These are phyloP conservation scores for Starmerella vitae DNA, from an alignment of 805 yeast species.

Conservation along the genomic window DNA sequence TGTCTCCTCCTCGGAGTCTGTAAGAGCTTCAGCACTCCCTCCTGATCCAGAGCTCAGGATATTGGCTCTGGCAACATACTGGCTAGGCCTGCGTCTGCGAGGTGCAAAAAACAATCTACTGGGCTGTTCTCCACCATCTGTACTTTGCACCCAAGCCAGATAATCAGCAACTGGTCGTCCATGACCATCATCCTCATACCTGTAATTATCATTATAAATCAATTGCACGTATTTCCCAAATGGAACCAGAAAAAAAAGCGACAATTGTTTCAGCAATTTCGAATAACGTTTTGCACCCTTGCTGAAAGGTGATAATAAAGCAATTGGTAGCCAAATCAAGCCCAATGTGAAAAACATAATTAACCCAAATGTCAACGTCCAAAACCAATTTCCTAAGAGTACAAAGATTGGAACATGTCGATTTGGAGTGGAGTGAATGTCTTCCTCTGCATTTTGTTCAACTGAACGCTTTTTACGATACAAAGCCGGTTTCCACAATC, in stretches of 20 bases:
- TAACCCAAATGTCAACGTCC: slow-evolving; percentile 66
- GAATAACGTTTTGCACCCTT: slow-evolving; percentile 48
- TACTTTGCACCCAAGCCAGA: slow-evolving; percentile 61
- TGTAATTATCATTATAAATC: slow-evolving; percentile 62
- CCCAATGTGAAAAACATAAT: slow-evolving; percentile 31
- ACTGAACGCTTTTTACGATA: slow-evolving; percentile 89
- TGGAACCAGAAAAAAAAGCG: slow-evolving; percentile 45
- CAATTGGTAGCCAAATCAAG: slow-evolving; percentile 36
- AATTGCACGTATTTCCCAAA: slow-evolving; percentile 82
- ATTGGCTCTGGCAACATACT: slow-evolving; percentile 6
- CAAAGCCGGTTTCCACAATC: slow-evolving; percentile 96
- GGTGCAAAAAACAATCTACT: slow-evolving; percentile 64
- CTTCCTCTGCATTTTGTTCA: slow-evolving; percentile 79
- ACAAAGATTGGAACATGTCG: slow-evolving; percentile 49
- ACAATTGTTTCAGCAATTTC: slow-evolving; percentile 8
- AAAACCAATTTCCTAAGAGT: slow-evolving; percentile 50
- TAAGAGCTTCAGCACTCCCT: not conserved
- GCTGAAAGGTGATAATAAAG: slow-evolving; percentile 28
- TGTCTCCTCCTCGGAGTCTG: slow-evolving; percentile 1
- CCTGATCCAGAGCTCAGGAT: not conserved
- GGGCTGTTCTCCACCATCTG: slow-evolving; percentile 9
- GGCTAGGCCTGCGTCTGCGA: slow-evolving; percentile 19
- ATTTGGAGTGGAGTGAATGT: slow-evolving; percentile 64
- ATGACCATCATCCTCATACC: slow-evolving; percentile 75
- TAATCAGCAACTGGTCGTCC: slow-evolving; percentile 79